phyloP scores from a whole-genome alignment of 257 asterid genomes.

The Jaltomata sinuosa region DNA sequence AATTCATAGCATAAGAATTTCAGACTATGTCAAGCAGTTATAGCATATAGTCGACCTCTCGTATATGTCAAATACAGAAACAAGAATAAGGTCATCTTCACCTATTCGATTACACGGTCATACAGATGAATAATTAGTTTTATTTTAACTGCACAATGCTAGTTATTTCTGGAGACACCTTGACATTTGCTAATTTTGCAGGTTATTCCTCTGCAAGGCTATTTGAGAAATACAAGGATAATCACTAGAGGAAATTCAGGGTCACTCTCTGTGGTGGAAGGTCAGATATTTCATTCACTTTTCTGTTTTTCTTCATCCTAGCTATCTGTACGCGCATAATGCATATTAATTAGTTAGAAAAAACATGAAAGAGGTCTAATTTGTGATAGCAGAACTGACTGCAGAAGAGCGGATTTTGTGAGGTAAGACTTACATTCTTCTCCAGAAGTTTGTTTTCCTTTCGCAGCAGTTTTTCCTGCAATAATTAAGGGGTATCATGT shows the following conservation, averaged over 20 bases:
- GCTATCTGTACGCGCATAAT: not conserved
- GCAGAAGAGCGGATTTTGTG: not conserved
- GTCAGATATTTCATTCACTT: not conserved
- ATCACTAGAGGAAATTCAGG: not conserved
- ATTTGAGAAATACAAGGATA: not conserved
- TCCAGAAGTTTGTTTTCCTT: not conserved
- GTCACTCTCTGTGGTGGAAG: not conserved
- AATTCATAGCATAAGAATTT: too few species aligned
- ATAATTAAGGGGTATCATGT: not conserved
- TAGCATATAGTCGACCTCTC: too few species aligned
- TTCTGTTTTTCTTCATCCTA: not conserved
- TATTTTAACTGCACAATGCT: too few species aligned
- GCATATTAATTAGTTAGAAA: not conserved
- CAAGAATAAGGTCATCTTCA: too few species aligned
- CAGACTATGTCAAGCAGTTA: too few species aligned
- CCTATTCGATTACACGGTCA: too few species aligned
- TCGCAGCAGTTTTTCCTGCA: not conserved
- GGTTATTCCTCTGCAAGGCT: not conserved
- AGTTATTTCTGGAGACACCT: too few species aligned
- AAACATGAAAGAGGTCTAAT: not conserved
- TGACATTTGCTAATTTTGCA: not conserved
- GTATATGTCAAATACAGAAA: too few species aligned
- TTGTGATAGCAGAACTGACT: not conserved
- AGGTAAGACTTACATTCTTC: not conserved
- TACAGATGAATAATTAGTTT: too few species aligned